Evolutionary conservation across 495 filamentous ascomycete species (phyloP), one percentile per base, ranked within the genome.

Genomic region (Oleoguttula mirabilis): DNA sequence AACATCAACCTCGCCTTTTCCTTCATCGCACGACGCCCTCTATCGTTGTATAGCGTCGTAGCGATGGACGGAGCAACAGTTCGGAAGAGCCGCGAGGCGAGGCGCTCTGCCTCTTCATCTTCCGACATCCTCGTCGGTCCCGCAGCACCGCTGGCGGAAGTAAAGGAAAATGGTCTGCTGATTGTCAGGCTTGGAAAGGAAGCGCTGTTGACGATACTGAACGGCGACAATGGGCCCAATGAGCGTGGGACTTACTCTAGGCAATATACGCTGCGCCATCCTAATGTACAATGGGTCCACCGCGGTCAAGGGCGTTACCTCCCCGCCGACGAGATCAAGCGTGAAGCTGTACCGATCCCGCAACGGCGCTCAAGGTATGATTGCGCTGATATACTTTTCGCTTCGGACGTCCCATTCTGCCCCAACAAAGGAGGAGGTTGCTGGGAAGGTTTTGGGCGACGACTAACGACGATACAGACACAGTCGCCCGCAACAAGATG

Each of bases 251-350:
- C 50, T 11, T 53, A 48, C 32, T 48, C 50, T 14, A 39, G 34
- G 22, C 30, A 32, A 14, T 47, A 53, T 22, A 41, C 30, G 11
- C 19, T 22, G 20, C 39, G 32, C 16, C 50, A 53, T 39, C 50
- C 50, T 1, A 45, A 53, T 40, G 41, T 48, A 28, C 25, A 43
- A 15, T 53, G 50, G 50, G 45, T 48, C n/a, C 50, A 53, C 33
- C 50, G 50, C 12, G 50, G 50, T 14, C 50, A 53, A 27, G 50
- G 50, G 1, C 33, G 50, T 8, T 53, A 48, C 24, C 20, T 53
- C 35, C 50, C 50, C 12, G 38, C 32, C 8, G 20, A 21, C 10
- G 20, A 46, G 16, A 21, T 46, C 3, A 39, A 34, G 19, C 17
- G 21, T 3, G 36, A 32, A n/a, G 3, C 43, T 7, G 16, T 15